Evolutionary conservation across 2,329 filamentous ascomycete species (phyloP).

Genomic region (Chalaropsis ovoidea): DNA sequence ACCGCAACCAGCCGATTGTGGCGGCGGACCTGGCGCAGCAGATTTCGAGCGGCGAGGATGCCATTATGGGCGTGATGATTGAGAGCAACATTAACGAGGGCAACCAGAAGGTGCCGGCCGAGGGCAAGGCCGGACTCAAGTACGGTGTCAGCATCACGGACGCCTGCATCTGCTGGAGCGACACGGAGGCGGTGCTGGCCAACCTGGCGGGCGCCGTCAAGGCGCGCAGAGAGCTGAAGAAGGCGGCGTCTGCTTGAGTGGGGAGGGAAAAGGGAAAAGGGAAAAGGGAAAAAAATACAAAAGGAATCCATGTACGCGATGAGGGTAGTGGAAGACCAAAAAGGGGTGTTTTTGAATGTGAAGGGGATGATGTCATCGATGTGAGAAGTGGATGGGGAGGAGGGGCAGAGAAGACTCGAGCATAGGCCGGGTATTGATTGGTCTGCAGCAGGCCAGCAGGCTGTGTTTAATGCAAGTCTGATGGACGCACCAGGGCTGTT

Average conservation of each 20-base stretch:
- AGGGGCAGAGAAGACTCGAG: no score
- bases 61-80: conserved; percentile 97
- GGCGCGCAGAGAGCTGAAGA: conserved; percentile 48
- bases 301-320: not conserved
- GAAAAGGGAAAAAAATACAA: conserved; percentile 19
- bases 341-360: not conserved
- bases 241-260: conserved; percentile 19
- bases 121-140: conserved; percentile 75
- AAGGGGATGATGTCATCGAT: not conserved
- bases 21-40: conserved; percentile 72
- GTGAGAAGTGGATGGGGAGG: not conserved
- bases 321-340: no score
- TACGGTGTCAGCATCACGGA: conserved; percentile 96
- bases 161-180: conserved; percentile 90
- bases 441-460: no score
- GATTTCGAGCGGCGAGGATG: conserved; percentile 70
- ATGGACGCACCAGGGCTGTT: no score
- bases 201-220: conserved; percentile 70
- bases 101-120: conserved; percentile 80
- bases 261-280: conserved; percentile 21
- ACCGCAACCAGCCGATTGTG: conserved; percentile 95
- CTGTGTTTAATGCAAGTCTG: no score
- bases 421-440: no score
- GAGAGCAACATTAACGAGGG: conserved; percentile 95
- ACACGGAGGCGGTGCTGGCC: conserved; percentile 70